phyloP scores from a whole-genome alignment of 208 protist species.

The Crithidia brevicula region DNA sequence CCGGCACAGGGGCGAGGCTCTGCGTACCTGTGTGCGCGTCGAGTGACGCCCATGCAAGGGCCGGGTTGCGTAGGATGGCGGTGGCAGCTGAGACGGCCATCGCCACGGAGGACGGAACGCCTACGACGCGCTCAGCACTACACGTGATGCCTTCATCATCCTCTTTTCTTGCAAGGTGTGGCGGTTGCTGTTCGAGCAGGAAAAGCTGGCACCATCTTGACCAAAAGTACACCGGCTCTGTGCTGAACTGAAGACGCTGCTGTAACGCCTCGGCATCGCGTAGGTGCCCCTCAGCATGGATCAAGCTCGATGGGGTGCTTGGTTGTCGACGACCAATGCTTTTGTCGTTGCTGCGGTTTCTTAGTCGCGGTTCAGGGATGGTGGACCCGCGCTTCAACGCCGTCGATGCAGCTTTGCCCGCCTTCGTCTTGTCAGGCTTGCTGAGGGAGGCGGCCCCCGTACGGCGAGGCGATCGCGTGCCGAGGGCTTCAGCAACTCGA shows the following conservation, averaged over 20 bases:
- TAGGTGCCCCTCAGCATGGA: background rate
- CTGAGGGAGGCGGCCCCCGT: too few relatives aligned
- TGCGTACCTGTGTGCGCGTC: background rate
- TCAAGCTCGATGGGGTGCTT: background rate
- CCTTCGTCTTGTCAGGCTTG: background rate
- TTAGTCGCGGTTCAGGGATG: too few relatives aligned
- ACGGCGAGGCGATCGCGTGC: too few relatives aligned
- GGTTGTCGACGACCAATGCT: too few relatives aligned
- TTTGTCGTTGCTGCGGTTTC: too few relatives aligned
- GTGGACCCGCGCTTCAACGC: too few relatives aligned
- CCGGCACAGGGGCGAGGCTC: background rate
- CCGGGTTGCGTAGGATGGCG: conserved; percentile 4
- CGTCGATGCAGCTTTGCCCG: background rate
- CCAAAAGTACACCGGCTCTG: conserved; percentile 32
- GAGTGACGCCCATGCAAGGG: background rate
- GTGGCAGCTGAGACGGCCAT: background rate
- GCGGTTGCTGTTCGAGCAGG: background rate
- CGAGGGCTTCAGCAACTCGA: too few relatives aligned
- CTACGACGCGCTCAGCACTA: background rate
- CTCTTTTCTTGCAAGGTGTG: background rate
- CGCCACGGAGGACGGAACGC: background rate
- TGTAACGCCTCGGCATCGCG: conserved; percentile 2
- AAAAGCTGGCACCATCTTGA: conserved; percentile 26
- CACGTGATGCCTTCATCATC: background rate
- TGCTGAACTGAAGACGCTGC: conserved; percentile 18